phyloP scores from a whole-genome alignment of 2,329 filamentous ascomycete genomes.

The Fusarium veterinarium region DNA sequence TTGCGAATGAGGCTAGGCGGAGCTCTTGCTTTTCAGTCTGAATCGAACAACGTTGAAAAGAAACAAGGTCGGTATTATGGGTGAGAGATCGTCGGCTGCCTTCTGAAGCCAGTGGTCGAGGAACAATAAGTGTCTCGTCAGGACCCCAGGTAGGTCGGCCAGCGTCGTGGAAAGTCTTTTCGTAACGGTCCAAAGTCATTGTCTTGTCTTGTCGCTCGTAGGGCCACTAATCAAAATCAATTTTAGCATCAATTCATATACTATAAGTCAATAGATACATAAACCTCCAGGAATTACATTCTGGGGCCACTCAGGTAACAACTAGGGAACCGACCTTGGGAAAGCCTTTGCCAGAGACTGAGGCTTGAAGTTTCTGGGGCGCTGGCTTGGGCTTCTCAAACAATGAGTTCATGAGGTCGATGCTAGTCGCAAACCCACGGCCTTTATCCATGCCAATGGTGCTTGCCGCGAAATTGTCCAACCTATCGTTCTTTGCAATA shows the following conservation, averaged over 20 bases:
- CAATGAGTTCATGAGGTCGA: conserved; percentile 95
- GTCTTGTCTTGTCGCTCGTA: conserved; percentile 83
- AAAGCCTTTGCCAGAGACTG: conserved; percentile 72
- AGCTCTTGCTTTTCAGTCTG: conserved; percentile 73
- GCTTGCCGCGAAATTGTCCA: conserved; percentile 45
- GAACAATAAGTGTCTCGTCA: conserved; percentile 77
- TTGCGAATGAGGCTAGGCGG: conserved; percentile 71
- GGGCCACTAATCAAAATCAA: conserved; percentile 75
- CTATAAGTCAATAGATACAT: conserved; percentile 50
- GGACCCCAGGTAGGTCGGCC: conserved; percentile 85
- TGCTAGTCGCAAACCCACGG: conserved; percentile 83
- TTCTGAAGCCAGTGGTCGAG: conserved; percentile 53
- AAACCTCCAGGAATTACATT: conserved; percentile 40
- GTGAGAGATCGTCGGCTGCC: conserved; percentile 47
- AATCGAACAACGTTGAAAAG: conserved; percentile 58
- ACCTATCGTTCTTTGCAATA: conserved; percentile 44
- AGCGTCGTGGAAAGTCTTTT: conserved; percentile 76
- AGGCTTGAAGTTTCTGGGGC: conserved; percentile 64
- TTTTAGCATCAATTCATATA: conserved; percentile 58
- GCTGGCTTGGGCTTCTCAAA: conserved; percentile 79
- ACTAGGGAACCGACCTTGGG: conserved; percentile 83
- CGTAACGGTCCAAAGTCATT: conserved; percentile 70
- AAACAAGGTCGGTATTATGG: conserved; percentile 47
- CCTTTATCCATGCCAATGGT: conserved; percentile 57
- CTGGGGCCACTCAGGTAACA: conserved; percentile 50